These are phyloP conservation scores for Phoma sp. DNA, from an alignment of 2,329 filamentous ascomycete genomes.

Conservation along the genomic window DNA sequence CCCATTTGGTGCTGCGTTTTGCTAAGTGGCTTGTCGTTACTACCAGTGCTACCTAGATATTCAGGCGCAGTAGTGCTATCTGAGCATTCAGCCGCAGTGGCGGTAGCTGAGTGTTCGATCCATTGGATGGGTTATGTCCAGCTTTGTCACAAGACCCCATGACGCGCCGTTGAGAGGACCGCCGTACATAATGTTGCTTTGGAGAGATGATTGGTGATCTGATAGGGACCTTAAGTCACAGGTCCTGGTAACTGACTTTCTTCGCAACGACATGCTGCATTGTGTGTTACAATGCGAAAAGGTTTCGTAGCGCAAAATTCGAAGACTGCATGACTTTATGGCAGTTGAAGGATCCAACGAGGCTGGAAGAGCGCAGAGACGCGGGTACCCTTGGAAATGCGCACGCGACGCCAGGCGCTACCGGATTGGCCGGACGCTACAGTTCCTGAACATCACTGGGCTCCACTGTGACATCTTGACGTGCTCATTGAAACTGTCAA, in stretches of 20 bases:
- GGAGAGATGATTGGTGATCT: neutral
- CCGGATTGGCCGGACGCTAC: conserved; percentile 28
- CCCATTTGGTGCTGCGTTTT: too few species aligned
- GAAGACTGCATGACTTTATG: too few species aligned
- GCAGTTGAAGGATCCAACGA: neutral
- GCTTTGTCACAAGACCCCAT: neutral
- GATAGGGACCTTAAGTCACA: neutral
- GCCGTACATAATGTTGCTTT: neutral
- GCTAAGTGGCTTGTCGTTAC: too few species aligned
- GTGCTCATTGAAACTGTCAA: conserved; percentile 15
- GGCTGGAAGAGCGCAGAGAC: neutral
- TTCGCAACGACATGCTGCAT: neutral
- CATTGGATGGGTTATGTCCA: neutral
- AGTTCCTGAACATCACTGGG: conserved; percentile 19
- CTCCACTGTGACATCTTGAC: conserved; percentile 32
- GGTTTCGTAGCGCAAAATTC: neutral
- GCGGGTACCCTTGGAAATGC: neutral
- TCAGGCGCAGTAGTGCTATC: neutral
- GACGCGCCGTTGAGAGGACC: neutral
- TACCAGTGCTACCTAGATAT: too few species aligned
- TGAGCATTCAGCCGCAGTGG: neutral
- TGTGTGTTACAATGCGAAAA: neutral
- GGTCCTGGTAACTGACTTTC: neutral
- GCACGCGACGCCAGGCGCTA: conserved; percentile 8
- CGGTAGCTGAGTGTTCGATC: neutral